Percentiles rank a stretch among this genome's conserved stretches.
Conservation (phyloP, 352 stramenopile species). For the Pythium monospermum region DNA sequence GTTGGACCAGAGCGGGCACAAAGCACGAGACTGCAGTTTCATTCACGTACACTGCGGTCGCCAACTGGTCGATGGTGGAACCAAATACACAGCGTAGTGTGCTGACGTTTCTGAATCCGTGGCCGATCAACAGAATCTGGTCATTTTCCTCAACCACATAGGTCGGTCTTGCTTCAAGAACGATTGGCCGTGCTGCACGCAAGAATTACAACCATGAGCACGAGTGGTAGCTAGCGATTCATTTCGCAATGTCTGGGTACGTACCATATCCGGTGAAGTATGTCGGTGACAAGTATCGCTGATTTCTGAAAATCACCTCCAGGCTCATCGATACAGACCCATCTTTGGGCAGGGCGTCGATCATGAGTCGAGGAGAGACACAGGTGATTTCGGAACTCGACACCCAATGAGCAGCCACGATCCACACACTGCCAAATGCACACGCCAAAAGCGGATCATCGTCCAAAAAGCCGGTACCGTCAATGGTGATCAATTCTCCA, state of each 20-base stretch:
- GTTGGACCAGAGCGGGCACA: slow-evolving; percentile 19
- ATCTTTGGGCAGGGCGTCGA: background rate
- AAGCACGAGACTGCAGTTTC: slow-evolving; percentile 26
- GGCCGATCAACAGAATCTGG: slow-evolving; percentile 25
- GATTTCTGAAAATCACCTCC: background rate
- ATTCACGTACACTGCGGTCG: slow-evolving; percentile 26
- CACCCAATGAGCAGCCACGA: slow-evolving; percentile 1
- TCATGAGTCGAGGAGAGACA: background rate
- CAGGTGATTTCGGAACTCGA: slow-evolving; percentile 12
- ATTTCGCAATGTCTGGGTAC: background rate
- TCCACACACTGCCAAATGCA: slow-evolving; percentile 2
- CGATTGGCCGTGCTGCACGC: slow-evolving; percentile 4
- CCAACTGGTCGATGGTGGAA: slow-evolving; percentile 15
- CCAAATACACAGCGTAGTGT: slow-evolving; percentile 36
- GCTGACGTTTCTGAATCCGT: slow-evolving; percentile 29
- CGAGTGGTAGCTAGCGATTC: too few relatives aligned
- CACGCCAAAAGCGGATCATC: background rate
- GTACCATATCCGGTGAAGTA: slow-evolving; percentile 15
- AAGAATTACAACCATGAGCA: too few relatives aligned
- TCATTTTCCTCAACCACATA: slow-evolving; percentile 13
- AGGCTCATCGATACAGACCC: background rate
- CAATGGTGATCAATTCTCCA: slow-evolving; percentile 11
- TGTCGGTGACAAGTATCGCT: background rate
- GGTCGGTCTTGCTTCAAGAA: background rate
- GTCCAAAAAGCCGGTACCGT: slow-evolving; percentile 16